Percentiles rank a stretch among this genome's conserved stretches.
Conservation (phyloP, 768 basidiomycete species). For the Phaffia australis region DNA sequence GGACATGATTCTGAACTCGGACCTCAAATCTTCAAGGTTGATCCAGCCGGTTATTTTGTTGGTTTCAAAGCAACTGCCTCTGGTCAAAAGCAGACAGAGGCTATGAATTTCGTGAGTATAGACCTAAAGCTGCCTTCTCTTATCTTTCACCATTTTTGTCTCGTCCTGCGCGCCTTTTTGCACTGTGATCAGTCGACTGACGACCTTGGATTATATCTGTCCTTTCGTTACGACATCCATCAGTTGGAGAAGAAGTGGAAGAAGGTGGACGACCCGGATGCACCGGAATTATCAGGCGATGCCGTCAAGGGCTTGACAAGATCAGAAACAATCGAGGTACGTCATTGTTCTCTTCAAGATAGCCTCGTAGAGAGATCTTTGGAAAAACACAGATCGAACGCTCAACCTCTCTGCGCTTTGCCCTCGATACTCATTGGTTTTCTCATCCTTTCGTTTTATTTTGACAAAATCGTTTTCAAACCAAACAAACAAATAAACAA, state of each 20-base stretch:
- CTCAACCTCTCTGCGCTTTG: too few relatives aligned
- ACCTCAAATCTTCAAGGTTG: constrained; percentile 96
- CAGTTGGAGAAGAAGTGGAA: constrained; percentile 96
- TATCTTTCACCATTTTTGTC: background rate
- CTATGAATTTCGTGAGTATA: constrained; percentile 65
- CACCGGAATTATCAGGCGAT: constrained; percentile 18
- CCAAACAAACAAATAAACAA: constrained; percentile 1
- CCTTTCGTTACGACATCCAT: background rate
- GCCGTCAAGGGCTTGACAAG: constrained; percentile 53
- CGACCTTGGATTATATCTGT: background rate
- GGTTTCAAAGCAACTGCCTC: constrained; percentile 96
- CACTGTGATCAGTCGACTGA: too few relatives aligned
- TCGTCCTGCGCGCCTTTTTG: too few relatives aligned
- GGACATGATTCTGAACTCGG: constrained; percentile 82
- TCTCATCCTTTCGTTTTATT: too few relatives aligned
- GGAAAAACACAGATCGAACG: background rate
- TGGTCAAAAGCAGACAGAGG: constrained; percentile 90
- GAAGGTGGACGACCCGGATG: constrained; percentile 67
- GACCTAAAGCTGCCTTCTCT: background rate
- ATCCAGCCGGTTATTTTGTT: constrained; percentile 96
- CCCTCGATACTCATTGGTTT: too few relatives aligned
- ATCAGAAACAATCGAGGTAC: constrained; percentile 79
- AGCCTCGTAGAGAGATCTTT: too few relatives aligned
- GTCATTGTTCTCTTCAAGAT: constrained; percentile 27
- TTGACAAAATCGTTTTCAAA: background rate